Percentiles rank a stretch among this genome's conserved stretches.
These are phyloP conservation scores for Gossypium mustelinum DNA, from an alignment of 345 rosid genomes.

Conservation along the genomic window DNA sequence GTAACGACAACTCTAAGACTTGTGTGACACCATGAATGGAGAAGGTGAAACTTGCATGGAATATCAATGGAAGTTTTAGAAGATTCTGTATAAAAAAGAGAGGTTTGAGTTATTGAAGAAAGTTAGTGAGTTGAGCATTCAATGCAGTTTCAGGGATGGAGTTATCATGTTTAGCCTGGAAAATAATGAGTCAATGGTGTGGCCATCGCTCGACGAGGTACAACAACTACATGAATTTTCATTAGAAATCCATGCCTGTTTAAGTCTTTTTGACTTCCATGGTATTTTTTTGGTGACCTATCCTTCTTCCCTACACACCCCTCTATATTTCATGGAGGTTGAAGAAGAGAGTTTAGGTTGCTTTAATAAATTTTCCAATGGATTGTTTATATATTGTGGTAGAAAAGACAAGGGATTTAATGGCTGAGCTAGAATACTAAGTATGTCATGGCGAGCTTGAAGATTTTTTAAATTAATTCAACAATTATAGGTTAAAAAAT, in stretches of 20 bases:
- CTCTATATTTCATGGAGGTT: not conserved
- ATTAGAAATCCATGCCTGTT: constrained; percentile 34
- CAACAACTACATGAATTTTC: not conserved
- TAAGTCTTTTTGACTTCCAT: constrained; percentile 50
- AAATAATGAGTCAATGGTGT: too few relatives aligned
- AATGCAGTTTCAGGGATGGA: too few relatives aligned
- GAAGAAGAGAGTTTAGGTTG: not conserved
- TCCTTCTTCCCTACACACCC: not conserved
- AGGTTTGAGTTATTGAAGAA: too few relatives aligned
- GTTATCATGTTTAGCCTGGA: too few relatives aligned
- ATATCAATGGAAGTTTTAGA: too few relatives aligned
- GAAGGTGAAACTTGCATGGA: too few relatives aligned
- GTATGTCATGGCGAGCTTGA: not conserved
- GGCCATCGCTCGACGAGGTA: too few relatives aligned
- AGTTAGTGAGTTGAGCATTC: too few relatives aligned
- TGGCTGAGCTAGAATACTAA: not conserved
- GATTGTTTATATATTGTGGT: not conserved
- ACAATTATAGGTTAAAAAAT: constrained; percentile 5
- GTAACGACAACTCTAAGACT: too few relatives aligned
- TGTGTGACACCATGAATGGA: too few relatives aligned
- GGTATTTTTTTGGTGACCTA: not conserved
- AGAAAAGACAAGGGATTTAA: not conserved
- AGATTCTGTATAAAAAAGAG: too few relatives aligned
- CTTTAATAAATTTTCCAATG: not conserved
- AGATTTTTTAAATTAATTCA: not conserved